phyloP scores from a whole-genome alignment of 305 asterid genomes.

The Rubia balearica region DNA sequence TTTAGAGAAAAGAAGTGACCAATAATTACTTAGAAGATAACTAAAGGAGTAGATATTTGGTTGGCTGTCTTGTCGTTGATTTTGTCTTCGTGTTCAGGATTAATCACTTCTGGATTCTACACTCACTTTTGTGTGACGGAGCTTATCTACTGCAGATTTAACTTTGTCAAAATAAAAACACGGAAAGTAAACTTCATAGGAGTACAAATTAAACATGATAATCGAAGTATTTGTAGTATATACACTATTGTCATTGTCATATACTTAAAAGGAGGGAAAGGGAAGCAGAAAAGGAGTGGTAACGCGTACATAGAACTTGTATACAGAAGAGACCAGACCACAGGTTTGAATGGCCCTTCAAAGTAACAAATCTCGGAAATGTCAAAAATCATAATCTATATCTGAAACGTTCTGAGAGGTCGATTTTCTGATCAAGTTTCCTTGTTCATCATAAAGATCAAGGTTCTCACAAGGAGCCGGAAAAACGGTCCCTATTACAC shows the following conservation, averaged over 20 bases:
- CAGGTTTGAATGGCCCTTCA: slow-evolving; percentile 8
- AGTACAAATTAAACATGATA: neutral
- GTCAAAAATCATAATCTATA: slow-evolving; percentile 68
- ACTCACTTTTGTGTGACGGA: neutral
- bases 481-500: slow-evolving; percentile 56
- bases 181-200: neutral
- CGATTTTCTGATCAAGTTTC: slow-evolving; percentile 44
- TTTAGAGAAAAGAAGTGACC: no score
- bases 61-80: no score
- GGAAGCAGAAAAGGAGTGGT: neutral
- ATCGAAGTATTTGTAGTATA: neutral
- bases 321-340: slow-evolving; percentile 3
- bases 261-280: neutral
- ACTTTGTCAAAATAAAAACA: neutral
- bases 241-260: slow-evolving; percentile 2
- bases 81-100: no score
- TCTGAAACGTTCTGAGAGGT: slow-evolving; percentile 54
- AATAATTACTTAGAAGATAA: no score
- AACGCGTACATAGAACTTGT: neutral
- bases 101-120: no score
- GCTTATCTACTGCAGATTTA: neutral
- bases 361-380: neutral
- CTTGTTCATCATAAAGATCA: slow-evolving; percentile 64
- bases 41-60: no score
- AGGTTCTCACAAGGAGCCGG: slow-evolving; percentile 83